A percentile compares a stretch with the other conserved stretches of the same genome.
These are phyloP conservation scores for Cyclospora cayetanensis DNA, from an alignment of 169 alveolate species.

Conservation along the genomic window DNA sequence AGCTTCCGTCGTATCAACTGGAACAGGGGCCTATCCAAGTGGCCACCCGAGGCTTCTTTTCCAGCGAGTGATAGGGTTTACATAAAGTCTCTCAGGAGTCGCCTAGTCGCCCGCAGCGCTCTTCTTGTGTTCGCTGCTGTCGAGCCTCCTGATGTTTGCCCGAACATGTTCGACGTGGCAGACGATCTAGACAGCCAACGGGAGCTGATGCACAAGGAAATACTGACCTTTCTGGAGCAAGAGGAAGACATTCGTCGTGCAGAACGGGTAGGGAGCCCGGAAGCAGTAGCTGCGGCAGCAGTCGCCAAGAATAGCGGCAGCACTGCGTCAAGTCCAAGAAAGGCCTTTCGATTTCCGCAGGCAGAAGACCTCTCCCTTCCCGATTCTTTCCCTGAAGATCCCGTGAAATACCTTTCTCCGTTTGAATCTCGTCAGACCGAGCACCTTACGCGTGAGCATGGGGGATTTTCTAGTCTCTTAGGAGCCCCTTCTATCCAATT, in stretches of 20 bases:
- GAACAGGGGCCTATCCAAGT: too few relatives aligned
- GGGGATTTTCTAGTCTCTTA: background rate
- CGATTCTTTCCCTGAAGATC: too few relatives aligned
- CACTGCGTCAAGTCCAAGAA: too few relatives aligned
- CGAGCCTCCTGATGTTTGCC: too few relatives aligned
- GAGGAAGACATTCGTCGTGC: background rate
- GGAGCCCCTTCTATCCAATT: background rate
- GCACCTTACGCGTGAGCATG: background rate
- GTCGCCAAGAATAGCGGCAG: background rate
- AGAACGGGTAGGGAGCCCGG: background rate
- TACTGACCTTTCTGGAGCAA: background rate
- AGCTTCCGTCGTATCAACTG: too few relatives aligned
- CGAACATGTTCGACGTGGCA: background rate
- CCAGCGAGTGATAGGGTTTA: too few relatives aligned
- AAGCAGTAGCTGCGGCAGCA: background rate
- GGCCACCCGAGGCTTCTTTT: too few relatives aligned
- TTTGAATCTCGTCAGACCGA: background rate
- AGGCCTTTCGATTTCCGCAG: too few relatives aligned
- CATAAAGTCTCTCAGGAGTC: too few relatives aligned
- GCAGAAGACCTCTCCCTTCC: background rate
- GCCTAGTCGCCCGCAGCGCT: too few relatives aligned
- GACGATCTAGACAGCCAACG: background rate
- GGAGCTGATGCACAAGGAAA: background rate
- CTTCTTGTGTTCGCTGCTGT: too few relatives aligned
- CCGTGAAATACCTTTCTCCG: background rate